These are phyloP conservation scores for Diaporthe sp. DNA, from an alignment of 2,329 filamentous ascomycete genomes.

Conservation along the genomic window DNA sequence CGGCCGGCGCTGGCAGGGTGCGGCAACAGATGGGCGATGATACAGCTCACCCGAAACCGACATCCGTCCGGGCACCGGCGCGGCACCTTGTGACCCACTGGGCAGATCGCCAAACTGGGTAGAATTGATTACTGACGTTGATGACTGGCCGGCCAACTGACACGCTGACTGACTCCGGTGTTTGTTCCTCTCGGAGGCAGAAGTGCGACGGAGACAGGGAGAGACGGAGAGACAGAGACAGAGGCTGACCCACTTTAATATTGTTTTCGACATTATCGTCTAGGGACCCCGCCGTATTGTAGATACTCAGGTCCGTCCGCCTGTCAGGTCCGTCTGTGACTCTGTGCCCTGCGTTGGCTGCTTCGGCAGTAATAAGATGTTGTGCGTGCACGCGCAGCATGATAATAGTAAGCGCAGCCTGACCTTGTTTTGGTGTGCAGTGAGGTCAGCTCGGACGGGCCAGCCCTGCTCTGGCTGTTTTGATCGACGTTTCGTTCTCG, in stretches of 20 bases:
- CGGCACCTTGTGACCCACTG: background rate
- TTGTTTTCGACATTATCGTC: background rate
- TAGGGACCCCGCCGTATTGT: background rate
- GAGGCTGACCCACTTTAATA: background rate
- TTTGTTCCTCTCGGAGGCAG: background rate
- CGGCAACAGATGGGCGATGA: slow-evolving; percentile 23
- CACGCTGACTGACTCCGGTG: background rate
- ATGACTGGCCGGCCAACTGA: slow-evolving; percentile 7
- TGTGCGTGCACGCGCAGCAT: background rate
- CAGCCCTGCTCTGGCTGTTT: slow-evolving; percentile 21
- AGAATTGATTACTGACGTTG: background rate
- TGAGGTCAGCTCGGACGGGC: slow-evolving; percentile 24
- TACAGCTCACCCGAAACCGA: slow-evolving; percentile 23
- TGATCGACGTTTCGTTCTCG: slow-evolving; percentile 40
- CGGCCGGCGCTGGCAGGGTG: background rate
- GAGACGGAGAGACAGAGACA: background rate
- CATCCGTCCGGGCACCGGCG: slow-evolving; percentile 4
- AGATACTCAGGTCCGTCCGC: background rate
- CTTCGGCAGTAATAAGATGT: background rate
- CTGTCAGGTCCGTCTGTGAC: slow-evolving; percentile 2
- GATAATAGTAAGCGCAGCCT: slow-evolving; percentile 2
- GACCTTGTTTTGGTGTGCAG: slow-evolving; percentile 9
- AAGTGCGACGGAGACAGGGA: background rate
- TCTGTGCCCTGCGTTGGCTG: background rate
- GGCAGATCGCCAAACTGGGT: slow-evolving; percentile 1